Evolutionary conservation across 495 filamentous ascomycete species (phyloP).

Genomic region (Penicillium simplicissimum): DNA sequence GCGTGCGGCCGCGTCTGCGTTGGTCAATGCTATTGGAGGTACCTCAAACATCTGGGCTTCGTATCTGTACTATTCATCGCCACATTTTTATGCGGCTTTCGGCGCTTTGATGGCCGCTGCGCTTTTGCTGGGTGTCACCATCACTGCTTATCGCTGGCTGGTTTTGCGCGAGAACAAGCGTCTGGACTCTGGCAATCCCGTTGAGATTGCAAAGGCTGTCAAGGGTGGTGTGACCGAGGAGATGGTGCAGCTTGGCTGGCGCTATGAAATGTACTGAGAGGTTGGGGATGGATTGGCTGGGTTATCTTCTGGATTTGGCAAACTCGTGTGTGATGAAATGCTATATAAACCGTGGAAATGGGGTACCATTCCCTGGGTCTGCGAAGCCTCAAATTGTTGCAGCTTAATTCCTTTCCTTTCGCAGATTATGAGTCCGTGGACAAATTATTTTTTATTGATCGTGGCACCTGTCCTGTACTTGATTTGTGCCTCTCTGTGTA

Average conservation of each 20-base stretch:
- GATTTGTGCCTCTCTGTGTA: too few species aligned
- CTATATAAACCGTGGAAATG: background rate
- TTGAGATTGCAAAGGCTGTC: conserved; percentile 33
- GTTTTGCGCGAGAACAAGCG: conserved; percentile 37
- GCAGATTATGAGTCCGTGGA: too few species aligned
- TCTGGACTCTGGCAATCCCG: conserved; percentile 34
- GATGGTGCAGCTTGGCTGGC: conserved; percentile 41
- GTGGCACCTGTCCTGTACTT: too few species aligned
- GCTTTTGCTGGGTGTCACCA: conserved; percentile 30
- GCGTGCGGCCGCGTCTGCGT: conserved; percentile 31
- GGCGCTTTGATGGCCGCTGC: conserved; percentile 37
- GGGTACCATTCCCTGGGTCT: too few species aligned
- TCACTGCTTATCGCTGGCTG: conserved; percentile 39
- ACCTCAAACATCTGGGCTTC: conserved; percentile 43
- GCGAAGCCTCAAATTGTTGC: too few species aligned
- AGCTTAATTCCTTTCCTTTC: too few species aligned
- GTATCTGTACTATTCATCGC: conserved; percentile 38
- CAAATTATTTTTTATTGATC: too few species aligned
- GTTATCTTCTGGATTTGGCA: background rate
- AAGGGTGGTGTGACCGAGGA: conserved; percentile 43
- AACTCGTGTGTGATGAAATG: background rate
- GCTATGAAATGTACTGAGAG: conserved; percentile 43
- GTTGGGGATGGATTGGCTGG: background rate
- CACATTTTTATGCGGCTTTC: conserved; percentile 41
- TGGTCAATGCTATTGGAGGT: conserved; percentile 38